Conservation (phyloP, 306 rosid species). For the Sindora glabra region DNA sequence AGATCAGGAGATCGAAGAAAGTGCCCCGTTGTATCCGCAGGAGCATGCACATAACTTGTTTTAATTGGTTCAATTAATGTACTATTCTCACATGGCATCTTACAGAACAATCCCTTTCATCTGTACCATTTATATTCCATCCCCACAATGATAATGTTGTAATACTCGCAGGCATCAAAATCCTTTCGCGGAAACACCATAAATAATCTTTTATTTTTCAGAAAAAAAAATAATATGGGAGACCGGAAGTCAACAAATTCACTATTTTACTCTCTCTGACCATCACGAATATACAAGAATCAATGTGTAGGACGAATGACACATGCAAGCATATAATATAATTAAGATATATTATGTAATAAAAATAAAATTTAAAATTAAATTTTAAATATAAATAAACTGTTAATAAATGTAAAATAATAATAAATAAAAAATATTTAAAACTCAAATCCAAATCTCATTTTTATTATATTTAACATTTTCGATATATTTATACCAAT, state of each 20-base stretch:
- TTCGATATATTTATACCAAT: too few relatives aligned
- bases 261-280: constrained; percentile 28
- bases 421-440: too few relatives aligned
- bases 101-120: constrained; percentile 18
- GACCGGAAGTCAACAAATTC: constrained; percentile 31
- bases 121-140: constrained; percentile 6
- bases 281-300: not conserved
- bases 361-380: too few relatives aligned
- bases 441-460: too few relatives aligned
- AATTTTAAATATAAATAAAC: too few relatives aligned
- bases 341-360: too few relatives aligned
- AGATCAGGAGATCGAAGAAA: constrained; percentile 13
- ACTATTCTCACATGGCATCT: constrained; percentile 22
- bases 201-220: not conserved
- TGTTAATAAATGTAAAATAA: too few relatives aligned
- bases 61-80: constrained; percentile 18
- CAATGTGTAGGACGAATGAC: too few relatives aligned
- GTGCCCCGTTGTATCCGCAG: constrained; percentile 36
- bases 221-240: not conserved
- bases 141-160: constrained; percentile 17
- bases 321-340: too few relatives aligned
- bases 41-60: constrained; percentile 27
- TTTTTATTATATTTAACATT: too few relatives aligned
- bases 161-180: constrained; percentile 26
- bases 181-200: constrained; percentile 32